Conservation (phyloP, 2,329 filamentous ascomycete species). For the Nectriaceae sp. region DNA sequence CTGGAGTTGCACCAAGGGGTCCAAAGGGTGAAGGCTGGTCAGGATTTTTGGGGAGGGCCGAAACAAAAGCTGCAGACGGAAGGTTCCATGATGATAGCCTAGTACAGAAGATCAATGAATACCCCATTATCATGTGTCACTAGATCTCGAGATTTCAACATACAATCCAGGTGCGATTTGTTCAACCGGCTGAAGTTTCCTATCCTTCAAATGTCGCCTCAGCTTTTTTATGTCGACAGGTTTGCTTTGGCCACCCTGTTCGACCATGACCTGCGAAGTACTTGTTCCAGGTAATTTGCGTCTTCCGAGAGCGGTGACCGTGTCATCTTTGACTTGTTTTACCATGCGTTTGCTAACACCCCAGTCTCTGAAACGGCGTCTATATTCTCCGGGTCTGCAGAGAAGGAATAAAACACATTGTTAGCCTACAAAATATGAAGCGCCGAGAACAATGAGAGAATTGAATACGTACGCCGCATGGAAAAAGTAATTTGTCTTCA, state of each 20-base stretch:
- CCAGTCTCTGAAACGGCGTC: slow-evolving; percentile 2
- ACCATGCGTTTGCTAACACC: neutral
- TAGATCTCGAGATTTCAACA: too few relatives aligned
- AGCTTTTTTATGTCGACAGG: slow-evolving; percentile 3
- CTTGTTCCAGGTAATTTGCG: slow-evolving; percentile 3
- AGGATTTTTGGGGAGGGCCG: neutral
- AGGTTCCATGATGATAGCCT: slow-evolving; percentile 12
- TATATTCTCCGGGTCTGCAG: slow-evolving; percentile 5
- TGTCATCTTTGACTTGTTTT: neutral
- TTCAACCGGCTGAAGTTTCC: neutral
- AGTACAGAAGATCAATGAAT: neutral
- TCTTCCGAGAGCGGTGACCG: neutral
- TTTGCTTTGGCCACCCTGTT: neutral
- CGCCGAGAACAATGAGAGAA: too few relatives aligned
- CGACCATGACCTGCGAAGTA: slow-evolving; percentile 1
- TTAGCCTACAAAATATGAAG: too few relatives aligned
- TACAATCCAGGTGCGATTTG: slow-evolving; percentile 7
- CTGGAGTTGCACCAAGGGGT: neutral
- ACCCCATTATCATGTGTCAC: too few relatives aligned
- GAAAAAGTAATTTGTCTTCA: slow-evolving; percentile 22
- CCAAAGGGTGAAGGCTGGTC: slow-evolving; percentile 10
- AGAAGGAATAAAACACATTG: neutral
- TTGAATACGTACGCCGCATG: slow-evolving; percentile 8
- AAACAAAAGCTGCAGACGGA: slow-evolving; percentile 11
- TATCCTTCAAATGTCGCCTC: slow-evolving; percentile 2